Percentiles rank a stretch among this genome's conserved stretches.
These are phyloP conservation scores for Botrytis elliptica DNA, from an alignment of 2,329 filamentous ascomycete genomes.

Conservation along the genomic window DNA sequence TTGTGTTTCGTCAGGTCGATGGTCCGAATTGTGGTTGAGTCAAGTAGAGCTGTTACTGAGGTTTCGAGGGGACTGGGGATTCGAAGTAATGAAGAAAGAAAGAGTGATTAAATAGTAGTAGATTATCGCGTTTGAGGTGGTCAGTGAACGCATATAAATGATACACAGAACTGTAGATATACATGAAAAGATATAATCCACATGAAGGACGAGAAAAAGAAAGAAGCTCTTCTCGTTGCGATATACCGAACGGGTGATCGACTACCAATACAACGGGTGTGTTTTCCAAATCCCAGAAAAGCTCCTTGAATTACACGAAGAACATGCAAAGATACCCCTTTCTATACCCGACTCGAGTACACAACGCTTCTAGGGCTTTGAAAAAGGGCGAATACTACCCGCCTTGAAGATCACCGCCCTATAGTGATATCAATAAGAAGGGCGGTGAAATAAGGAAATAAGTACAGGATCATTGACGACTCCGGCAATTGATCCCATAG, in stretches of 20 bases:
- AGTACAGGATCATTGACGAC: neutral
- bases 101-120: neutral
- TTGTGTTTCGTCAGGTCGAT: neutral
- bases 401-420: neutral
- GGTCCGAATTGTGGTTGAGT: neutral
- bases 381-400: neutral
- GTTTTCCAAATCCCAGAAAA: neutral
- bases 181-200: neutral
- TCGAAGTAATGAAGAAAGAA: neutral
- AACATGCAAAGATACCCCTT: neutral
- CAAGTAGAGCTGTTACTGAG: neutral
- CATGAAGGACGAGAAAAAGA: neutral
- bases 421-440: neutral
- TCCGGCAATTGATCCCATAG: slow-evolving; percentile 13
- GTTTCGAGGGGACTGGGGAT: neutral
- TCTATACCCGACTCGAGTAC: slow-evolving; percentile 13
- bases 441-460: neutral
- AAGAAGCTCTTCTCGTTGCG: neutral
- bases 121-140: neutral
- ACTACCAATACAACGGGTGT: slow-evolving; percentile 5
- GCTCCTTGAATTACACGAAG: neutral
- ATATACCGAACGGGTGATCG: neutral
- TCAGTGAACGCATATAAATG: slow-evolving; percentile 6
- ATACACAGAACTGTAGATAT: neutral
- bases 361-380: neutral